These are phyloP conservation scores for Erigeron philadelphicus DNA, from an alignment of 140 eudicot genomes.

Conservation along the genomic window DNA sequence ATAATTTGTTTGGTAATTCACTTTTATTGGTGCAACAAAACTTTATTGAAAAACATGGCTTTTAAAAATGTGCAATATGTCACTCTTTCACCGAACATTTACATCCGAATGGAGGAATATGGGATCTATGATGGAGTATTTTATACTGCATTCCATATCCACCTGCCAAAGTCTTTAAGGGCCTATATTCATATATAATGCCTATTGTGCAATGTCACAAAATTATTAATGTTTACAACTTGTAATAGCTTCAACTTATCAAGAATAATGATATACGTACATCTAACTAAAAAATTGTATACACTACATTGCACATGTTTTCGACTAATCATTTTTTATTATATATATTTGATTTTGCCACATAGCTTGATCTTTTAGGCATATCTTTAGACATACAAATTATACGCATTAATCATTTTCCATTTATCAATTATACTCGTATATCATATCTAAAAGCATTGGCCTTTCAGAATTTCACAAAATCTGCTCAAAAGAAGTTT, in stretches of 20 bases:
- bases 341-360: no score
- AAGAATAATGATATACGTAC: background rate
- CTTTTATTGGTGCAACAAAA: slow-evolving; percentile 15
- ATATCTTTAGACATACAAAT: no score
- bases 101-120: slow-evolving; percentile 13
- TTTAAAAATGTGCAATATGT: slow-evolving; percentile 19
- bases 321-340: no score
- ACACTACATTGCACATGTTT: no score
- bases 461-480: no score
- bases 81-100: slow-evolving; percentile 20
- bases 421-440: no score
- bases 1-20: slow-evolving; percentile 12
- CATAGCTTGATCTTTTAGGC: no score
- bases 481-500: no score
- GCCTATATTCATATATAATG: background rate
- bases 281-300: background rate
- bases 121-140: slow-evolving; percentile 22
- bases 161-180: slow-evolving; percentile 3
- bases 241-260: background rate
- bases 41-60: slow-evolving; percentile 1
- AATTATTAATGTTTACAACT: background rate
- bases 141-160: slow-evolving; percentile 9
- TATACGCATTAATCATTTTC: no score
- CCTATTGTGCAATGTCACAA: background rate
- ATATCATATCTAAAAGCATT: no score